Evolutionary conservation across 1,284 basidiomycete genomes (phyloP), one percentile per base, ranked within the genome.

Genomic region (Apiotrichum domesticum): DNA sequence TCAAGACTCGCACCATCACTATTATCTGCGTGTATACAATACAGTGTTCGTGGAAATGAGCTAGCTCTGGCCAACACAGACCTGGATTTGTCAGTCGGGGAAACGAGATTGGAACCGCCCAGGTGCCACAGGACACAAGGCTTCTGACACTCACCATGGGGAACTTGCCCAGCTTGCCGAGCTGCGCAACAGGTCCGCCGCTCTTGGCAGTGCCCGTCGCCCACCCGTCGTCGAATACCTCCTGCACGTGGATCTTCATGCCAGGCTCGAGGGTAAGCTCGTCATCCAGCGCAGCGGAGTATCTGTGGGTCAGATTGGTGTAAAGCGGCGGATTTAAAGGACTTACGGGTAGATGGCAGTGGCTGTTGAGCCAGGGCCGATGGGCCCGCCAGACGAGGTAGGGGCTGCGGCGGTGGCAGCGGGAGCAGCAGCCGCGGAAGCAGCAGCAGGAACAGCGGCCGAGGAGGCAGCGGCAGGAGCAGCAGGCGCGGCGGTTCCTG

Each of bases 211-310:
- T 64, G 8, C 70, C 74, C 1, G 69, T 72, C 0, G 68, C 75
- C 74, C 75, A 77, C 2, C 71, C 72, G 59, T 77, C 75, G 55
- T 77, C 74, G 58, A 71, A 77, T 35, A 75, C 56, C 37, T 72
- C 63, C 43, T 68, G 50, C 13, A 76, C 70, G 3, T 57, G 55
- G 13, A 77, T 51, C 47, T 64, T 67, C 74, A 77, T 75, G 6
- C 74, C 75, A 3, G 74, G 74, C 40, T 59, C 46, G 32, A 77
- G 61, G 34, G 71, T 71, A 15, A 77, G 63, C 57, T 77, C 75
- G 55, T 77, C 75, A n/a, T 67, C 66, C 32, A 76, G 59, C 8
- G 69, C 52, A 2, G 73, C 72, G 40, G 65, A 56, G 58, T 77
- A 76, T 3, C 44, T 42, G 41, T 44, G 50, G 14, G 41, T 33